These are phyloP conservation scores for Colletotrichum lentis DNA, from an alignment of 2,329 filamentous ascomycete genomes.

Conservation along the genomic window DNA sequence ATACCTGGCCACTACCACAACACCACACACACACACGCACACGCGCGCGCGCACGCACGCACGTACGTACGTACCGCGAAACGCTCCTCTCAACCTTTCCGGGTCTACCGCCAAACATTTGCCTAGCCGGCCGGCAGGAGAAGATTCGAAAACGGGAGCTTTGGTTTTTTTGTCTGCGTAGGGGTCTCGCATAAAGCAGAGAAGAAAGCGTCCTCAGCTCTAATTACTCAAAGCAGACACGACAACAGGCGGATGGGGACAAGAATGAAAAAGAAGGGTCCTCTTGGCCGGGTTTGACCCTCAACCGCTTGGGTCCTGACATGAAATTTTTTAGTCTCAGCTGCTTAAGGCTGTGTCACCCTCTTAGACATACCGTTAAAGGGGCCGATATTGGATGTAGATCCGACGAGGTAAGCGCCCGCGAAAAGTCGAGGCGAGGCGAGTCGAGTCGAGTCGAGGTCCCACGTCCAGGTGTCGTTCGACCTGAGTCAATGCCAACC, in stretches of 20 bases:
- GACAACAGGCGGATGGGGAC: constrained; percentile 9
- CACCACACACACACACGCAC: background rate
- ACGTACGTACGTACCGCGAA: background rate
- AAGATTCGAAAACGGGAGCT: constrained; percentile 7
- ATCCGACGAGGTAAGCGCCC: background rate
- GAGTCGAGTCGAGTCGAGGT: background rate
- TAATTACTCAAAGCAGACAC: constrained; percentile 21
- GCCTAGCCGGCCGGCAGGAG: constrained; percentile 16
- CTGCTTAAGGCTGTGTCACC: background rate
- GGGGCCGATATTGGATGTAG: constrained; percentile 14
- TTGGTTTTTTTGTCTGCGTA: constrained; percentile 5
- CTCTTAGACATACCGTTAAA: constrained; percentile 16
- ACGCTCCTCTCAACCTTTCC: background rate
- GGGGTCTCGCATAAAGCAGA: constrained; percentile 17
- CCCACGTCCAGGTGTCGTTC: constrained; percentile 8
- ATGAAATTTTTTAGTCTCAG: constrained; percentile 5
- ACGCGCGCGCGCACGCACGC: constrained; percentile 9
- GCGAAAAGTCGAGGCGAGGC: background rate
- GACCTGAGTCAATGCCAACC: constrained; percentile 15
- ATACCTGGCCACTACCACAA: background rate
- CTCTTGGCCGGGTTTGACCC: constrained; percentile 17
- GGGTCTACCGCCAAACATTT: constrained; percentile 17
- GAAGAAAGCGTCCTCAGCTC: constrained; percentile 21
- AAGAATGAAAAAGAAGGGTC: constrained; percentile 31
- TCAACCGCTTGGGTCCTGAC: background rate